Evolutionary conservation across 2,329 filamentous ascomycete species (phyloP), one percentile per base, ranked within the genome.

Genomic region (Pleoardoris graminearum): DNA sequence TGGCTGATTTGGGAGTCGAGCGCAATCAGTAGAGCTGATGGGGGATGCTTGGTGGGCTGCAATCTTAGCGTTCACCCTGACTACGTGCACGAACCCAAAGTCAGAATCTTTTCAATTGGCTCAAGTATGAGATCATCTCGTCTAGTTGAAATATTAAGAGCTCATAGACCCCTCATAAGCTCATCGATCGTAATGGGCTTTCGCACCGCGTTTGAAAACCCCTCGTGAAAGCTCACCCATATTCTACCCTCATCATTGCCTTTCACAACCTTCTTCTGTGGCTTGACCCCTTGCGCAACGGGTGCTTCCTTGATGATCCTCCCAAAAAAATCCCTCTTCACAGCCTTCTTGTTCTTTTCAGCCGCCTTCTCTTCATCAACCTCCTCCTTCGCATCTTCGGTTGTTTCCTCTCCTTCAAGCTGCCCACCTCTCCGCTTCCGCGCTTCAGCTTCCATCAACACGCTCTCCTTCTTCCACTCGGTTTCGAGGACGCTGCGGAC

Each of bases 401-500:
- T 57, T 27, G 25, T 17, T 17, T 44, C 38, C 7, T 59, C 61
- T 3, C 60, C 61, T 16, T 61, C 41, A 48, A 63, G 60, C 14
- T 66, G 64, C 46, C 65, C 68, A 62, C 73, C 61, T 69, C 76
- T 61, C 79, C 83, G n/a, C 79, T 84, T 84, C 1, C 89, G 79
- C 0, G 85, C 81, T 3, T 84, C 81, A 54, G 84, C 84, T 44
- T 89, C 87, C 12, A 87, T 85, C 29, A 85, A 77, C 25, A 82
- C 77, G 11, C 87, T 82, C 42, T 90, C 87, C 66, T 88, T 90
- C 54, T 84, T 85, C 63, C 93, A 89, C 71, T 97, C 93, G 70
- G 94, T 90, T 66, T 96, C 91, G 1, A 99, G 81, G 7, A 97
- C 92, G 71, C 97, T 93, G 19, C 94, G 86, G 5, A 99, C 88